Evolutionary conservation across 306 rosid genomes (phyloP).

Genomic region (Quercus wislizeni): DNA sequence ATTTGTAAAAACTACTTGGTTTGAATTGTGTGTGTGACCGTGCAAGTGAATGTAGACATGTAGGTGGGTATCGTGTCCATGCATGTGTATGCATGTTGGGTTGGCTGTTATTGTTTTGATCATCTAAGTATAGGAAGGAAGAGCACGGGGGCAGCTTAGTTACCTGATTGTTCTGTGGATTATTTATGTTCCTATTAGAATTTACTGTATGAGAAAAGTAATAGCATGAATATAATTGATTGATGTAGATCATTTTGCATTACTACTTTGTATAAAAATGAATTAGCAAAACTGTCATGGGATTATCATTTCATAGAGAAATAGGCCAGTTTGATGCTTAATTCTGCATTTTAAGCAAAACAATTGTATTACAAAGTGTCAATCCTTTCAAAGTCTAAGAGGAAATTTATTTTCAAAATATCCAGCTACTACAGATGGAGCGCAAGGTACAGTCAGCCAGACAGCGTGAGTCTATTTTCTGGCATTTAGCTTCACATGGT

Average conservation of each 20-base stretch:
- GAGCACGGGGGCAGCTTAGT: too few relatives aligned
- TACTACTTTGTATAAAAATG: background rate
- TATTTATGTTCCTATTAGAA: background rate
- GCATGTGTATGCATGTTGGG: background rate
- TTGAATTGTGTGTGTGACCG: background rate
- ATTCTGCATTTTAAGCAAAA: background rate
- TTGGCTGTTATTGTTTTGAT: background rate
- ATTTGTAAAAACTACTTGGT: background rate
- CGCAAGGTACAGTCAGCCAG: constrained; percentile 66
- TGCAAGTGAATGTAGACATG: background rate
- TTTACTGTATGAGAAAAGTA: background rate
- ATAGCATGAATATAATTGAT: background rate
- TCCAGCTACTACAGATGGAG: constrained; percentile 81
- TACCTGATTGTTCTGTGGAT: background rate
- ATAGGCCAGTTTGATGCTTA: background rate
- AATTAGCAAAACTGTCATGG: background rate
- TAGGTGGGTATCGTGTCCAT: background rate
- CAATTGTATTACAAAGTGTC: background rate
- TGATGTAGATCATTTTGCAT: background rate
- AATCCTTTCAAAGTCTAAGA: constrained; percentile 6
- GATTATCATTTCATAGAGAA: background rate
- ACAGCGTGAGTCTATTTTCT: constrained; percentile 68
- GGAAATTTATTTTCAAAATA: constrained; percentile 18
- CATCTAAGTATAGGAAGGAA: background rate
- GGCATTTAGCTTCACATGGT: constrained; percentile 93